Conservation (phyloP, 257 asterid genomes). For the Solanum chmielewskii region DNA sequence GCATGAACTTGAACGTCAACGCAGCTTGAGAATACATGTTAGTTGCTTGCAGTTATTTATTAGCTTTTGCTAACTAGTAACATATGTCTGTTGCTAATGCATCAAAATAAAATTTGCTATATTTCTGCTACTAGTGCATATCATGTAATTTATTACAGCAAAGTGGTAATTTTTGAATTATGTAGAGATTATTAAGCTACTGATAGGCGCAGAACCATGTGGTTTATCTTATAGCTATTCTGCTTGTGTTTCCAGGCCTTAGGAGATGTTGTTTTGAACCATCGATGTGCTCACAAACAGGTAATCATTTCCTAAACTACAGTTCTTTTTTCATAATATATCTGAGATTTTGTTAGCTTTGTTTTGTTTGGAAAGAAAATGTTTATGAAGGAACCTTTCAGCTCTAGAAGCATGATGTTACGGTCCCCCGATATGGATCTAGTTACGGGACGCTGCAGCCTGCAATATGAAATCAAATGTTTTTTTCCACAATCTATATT, state of each 20-base stretch:
- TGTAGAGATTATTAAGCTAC: not conserved
- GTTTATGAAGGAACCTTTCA: not conserved
- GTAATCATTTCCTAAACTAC: constrained; percentile 2
- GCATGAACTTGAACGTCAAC: not conserved
- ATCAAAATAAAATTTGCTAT: not conserved
- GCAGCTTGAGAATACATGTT: not conserved
- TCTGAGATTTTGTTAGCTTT: not conserved
- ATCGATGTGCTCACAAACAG: constrained; percentile 39
- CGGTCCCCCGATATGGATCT: not conserved
- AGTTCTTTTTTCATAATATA: not conserved
- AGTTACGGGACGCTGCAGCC: not conserved
- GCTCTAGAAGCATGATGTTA: not conserved
- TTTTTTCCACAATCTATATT: not conserved
- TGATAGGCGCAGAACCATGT: not conserved
- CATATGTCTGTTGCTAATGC: not conserved
- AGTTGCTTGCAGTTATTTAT: not conserved
- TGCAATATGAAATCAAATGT: not conserved
- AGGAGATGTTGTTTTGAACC: constrained; percentile 37
- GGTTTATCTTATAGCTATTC: not conserved
- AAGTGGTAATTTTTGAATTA: not conserved
- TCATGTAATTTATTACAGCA: not conserved
- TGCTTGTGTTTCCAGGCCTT: constrained; percentile 17
- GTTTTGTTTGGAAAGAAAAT: not conserved
- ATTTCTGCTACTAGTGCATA: not conserved
- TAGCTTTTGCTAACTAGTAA: not conserved